phyloP scores from a whole-genome alignment of 495 filamentous ascomycete species.

The Penicillium robsamsonii region DNA sequence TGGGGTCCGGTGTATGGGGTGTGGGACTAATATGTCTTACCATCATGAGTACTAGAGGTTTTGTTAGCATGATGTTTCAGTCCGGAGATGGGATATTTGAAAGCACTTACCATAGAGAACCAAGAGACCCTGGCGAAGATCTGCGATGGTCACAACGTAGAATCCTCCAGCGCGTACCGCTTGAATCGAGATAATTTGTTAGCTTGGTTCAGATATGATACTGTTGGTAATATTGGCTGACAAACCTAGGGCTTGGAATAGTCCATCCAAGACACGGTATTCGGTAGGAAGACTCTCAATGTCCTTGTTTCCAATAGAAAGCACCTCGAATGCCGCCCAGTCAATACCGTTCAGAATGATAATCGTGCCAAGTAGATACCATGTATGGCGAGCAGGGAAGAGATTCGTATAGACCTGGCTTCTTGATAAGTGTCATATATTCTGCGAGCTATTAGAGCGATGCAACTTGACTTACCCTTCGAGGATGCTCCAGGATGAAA shows the following conservation, averaged over 20 bases:
- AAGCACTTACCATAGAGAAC: slow-evolving; percentile 58
- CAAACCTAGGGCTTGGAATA: slow-evolving; percentile 71
- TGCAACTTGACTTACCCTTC: slow-evolving; percentile 48
- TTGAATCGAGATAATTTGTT: slow-evolving; percentile 7
- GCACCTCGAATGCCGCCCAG: slow-evolving; percentile 76
- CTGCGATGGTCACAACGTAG: slow-evolving; percentile 72
- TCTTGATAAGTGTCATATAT: slow-evolving; percentile 1
- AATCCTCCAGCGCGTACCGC: slow-evolving; percentile 83
- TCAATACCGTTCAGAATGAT: slow-evolving; percentile 76
- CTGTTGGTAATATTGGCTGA: background rate
- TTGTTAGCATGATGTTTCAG: slow-evolving; percentile 12
- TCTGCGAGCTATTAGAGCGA: background rate
- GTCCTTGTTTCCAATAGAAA: slow-evolving; percentile 69
- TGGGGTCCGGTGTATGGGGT: background rate
- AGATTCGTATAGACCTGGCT: slow-evolving; percentile 68
- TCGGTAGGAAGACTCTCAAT: slow-evolving; percentile 56
- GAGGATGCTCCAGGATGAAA: slow-evolving; percentile 78
- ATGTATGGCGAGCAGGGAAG: slow-evolving; percentile 73
- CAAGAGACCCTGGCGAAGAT: slow-evolving; percentile 68
- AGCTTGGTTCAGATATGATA: slow-evolving; percentile 3
- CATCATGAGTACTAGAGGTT: slow-evolving; percentile 74
- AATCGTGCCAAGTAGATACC: slow-evolving; percentile 74
- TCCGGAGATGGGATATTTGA: background rate
- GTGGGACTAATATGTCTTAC: slow-evolving; percentile 23
- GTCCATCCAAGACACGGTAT: slow-evolving; percentile 67